Conservation (phyloP, 2,329 filamentous ascomycete species). For the Aspergillus novoparasiticus region DNA sequence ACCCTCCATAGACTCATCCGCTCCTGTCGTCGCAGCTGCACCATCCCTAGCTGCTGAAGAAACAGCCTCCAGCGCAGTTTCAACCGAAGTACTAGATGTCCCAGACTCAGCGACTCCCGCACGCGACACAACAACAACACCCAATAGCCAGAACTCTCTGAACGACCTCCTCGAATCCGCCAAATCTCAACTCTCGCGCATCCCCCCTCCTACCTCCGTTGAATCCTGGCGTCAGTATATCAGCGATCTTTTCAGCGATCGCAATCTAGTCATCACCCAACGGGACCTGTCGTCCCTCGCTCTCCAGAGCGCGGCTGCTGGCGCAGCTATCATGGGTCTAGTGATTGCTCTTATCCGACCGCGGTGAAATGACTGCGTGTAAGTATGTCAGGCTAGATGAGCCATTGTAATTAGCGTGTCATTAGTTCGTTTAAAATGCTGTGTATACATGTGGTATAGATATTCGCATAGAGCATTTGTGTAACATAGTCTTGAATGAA, state of each 20-base stretch:
- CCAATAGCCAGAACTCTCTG: slow-evolving; percentile 5
- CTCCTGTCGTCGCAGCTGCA: neutral
- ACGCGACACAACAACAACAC: neutral
- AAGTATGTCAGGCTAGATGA: slow-evolving; percentile 16
- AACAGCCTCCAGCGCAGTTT: neutral
- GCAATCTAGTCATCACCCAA: slow-evolving; percentile 65
- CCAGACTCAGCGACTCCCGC: neutral
- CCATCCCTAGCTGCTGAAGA: neutral
- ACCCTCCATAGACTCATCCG: neutral
- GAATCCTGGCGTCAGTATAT: slow-evolving; percentile 54
- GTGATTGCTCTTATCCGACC: slow-evolving; percentile 55
- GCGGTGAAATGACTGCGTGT: slow-evolving; percentile 33
- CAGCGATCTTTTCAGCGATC: slow-evolving; percentile 67
- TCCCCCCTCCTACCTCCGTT: slow-evolving; percentile 31
- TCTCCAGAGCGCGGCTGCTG: slow-evolving; percentile 67
- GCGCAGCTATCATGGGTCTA: slow-evolving; percentile 62
- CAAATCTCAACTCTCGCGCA: slow-evolving; percentile 27
- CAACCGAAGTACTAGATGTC: slow-evolving; percentile 2
- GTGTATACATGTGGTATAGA: slow-evolving; percentile 6
- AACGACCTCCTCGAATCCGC: slow-evolving; percentile 19
- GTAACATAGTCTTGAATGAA: slow-evolving; percentile 1
- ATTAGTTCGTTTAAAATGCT: slow-evolving; percentile 1
- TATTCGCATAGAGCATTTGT: slow-evolving; percentile 1
- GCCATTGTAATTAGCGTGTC: slow-evolving; percentile 4
- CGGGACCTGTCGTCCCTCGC: slow-evolving; percentile 71